Conservation (phyloP, 2,329 filamentous ascomycete species). For the Neophaeococcomyces aloes region DNA sequence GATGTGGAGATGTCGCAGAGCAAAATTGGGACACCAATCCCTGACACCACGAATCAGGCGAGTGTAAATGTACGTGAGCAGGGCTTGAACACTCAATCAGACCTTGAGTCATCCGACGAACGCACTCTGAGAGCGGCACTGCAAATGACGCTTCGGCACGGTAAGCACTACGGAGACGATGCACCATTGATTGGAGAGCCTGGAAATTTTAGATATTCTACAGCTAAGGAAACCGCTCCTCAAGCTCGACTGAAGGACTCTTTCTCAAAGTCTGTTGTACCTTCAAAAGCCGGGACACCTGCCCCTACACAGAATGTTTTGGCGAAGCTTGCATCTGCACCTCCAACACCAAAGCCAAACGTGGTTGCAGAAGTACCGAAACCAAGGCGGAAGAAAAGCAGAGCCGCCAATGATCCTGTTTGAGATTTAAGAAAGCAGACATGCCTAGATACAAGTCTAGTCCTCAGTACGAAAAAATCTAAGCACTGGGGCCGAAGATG, state of each 20-base stretch:
- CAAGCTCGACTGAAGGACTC: no score
- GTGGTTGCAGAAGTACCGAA: conserved; percentile 4
- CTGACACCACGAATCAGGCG: conserved; percentile 22
- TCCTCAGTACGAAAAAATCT: no score
- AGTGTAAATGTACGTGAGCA: neutral
- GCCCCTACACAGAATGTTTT: neutral
- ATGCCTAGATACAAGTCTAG: no score
- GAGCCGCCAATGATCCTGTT: conserved; percentile 10
- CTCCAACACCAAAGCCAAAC: conserved; percentile 1
- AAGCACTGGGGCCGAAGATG: no score
- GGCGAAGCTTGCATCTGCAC: neutral
- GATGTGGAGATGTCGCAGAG: conserved; percentile 33
- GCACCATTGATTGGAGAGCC: conserved; percentile 54
- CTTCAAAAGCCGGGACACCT: conserved; percentile 1
- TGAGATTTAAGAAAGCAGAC: conserved; percentile 2
- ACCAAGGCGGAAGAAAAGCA: conserved; percentile 15
- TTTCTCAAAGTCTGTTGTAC: neutral
- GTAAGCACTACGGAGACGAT: conserved; percentile 54
- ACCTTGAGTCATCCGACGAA: conserved; percentile 23
- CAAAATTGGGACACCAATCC: conserved; percentile 40
- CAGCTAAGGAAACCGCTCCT: conserved; percentile 25
- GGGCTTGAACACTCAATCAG: neutral
- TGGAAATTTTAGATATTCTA: conserved; percentile 49
- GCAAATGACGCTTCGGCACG: conserved; percentile 42
- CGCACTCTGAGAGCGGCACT: conserved; percentile 40